These are phyloP conservation scores for Dictyophora rubrovolvata DNA, from an alignment of 768 basidiomycete species.

Conservation along the genomic window DNA sequence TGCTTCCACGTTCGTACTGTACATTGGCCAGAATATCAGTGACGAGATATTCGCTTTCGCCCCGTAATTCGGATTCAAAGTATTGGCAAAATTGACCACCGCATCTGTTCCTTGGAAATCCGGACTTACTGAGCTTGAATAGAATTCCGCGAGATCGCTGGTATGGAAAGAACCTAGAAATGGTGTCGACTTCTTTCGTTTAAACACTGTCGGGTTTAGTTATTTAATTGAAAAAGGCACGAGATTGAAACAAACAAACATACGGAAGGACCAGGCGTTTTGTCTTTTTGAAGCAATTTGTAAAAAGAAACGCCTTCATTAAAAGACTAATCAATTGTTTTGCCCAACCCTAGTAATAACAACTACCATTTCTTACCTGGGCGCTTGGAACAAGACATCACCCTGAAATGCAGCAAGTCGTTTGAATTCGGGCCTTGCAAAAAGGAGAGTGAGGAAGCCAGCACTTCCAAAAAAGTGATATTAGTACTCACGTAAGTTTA, in stretches of 20 bases:
- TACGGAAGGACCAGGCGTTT: conserved; percentile 26
- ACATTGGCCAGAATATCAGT: conserved; percentile 12
- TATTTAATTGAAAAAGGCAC: neutral
- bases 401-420: conserved; percentile 29
- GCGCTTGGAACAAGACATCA: conserved; percentile 26
- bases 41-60: conserved; percentile 9
- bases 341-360: neutral
- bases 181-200: conserved; percentile 13
- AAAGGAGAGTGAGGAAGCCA: neutral
- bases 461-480: neutral
- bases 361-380: neutral
- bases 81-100: conserved; percentile 17
- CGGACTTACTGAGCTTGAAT: conserved; percentile 7
- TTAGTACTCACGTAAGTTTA: conserved; percentile 1
- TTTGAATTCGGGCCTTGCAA: conserved; percentile 28
- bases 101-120: conserved; percentile 13
- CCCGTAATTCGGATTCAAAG: conserved; percentile 20
- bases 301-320: conserved; percentile 25
- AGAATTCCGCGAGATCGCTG: conserved; percentile 11
- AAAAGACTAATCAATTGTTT: neutral
- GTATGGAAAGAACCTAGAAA: conserved; percentile 20
- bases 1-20: conserved; percentile 1
- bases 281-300: conserved; percentile 22
- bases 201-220: neutral
- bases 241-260: conserved; percentile 3